Evolutionary conservation across 805 yeast genomes (phyloP).

Genomic region (Wickerhamiella spandovensis): DNA sequence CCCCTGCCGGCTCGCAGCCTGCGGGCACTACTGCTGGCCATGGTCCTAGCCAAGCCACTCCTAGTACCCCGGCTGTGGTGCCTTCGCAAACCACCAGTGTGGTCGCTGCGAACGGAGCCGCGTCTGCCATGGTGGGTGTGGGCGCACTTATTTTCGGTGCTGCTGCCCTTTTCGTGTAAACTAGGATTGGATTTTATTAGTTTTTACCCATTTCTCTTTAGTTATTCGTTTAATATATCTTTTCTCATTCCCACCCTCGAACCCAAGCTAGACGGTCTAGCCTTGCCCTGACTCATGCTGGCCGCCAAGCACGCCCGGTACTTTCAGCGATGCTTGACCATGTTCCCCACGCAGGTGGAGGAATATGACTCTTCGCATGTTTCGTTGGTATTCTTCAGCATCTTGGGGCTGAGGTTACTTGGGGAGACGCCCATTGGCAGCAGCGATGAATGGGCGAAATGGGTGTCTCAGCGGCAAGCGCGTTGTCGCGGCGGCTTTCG

Average conservation of each 20-base stretch:
- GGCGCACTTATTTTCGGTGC: conserved; percentile 10
- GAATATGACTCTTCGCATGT: conserved; percentile 14
- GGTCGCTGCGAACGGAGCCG: background rate
- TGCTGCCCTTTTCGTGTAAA: conserved; percentile 12
- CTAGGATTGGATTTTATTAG: background rate
- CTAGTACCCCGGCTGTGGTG: background rate
- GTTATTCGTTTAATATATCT: background rate
- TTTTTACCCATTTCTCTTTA: background rate
- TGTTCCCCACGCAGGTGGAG: conserved; percentile 11
- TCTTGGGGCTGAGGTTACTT: conserved; percentile 10
- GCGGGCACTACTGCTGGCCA: conserved; percentile 1
- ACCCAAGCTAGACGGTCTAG: too few species aligned
- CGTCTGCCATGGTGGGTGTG: conserved; percentile 6
- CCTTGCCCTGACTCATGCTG: background rate
- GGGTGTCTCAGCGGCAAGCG: conserved; percentile 5
- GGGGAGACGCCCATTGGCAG: background rate
- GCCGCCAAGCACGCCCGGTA: conserved; percentile 6
- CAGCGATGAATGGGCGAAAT: background rate
- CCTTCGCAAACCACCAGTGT: background rate
- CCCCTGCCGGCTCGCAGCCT: conserved; percentile 12
- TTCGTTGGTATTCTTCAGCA: conserved; percentile 14
- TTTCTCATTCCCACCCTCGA: background rate
- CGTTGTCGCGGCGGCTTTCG: conserved; percentile 37
- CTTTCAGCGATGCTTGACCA: conserved; percentile 11
- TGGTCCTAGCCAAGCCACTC: conserved; percentile 22